Percentiles rank a stretch among this genome's conserved stretches.
Evolutionary conservation across 257 asterid species (phyloP).

Genomic region (Nicotiana undulata): DNA sequence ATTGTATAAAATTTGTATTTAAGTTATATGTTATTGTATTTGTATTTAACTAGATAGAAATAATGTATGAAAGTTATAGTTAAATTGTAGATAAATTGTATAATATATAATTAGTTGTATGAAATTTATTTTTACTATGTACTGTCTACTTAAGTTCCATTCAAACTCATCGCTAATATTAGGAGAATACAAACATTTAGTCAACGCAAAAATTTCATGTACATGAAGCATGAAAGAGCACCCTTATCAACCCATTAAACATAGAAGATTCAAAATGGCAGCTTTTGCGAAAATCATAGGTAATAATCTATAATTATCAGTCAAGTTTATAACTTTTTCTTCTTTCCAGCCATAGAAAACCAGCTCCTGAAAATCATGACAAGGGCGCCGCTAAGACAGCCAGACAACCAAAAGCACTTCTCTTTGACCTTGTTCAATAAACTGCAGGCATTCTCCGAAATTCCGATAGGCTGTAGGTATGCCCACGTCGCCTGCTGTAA

Average conservation of each 20-base stretch:
- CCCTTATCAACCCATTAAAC: background rate
- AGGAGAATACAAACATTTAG: background rate
- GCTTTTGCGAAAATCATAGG: background rate
- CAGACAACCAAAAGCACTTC: constrained; percentile 24
- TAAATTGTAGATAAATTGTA: too few species aligned
- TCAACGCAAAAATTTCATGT: background rate
- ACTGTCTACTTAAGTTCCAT: too few species aligned
- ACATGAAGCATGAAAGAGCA: background rate
- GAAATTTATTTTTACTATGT: too few species aligned
- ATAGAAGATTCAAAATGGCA: background rate
- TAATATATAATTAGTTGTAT: too few species aligned
- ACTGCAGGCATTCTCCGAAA: constrained; percentile 19
- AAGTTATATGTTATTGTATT: too few species aligned
- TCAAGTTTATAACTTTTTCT: constrained; percentile 13
- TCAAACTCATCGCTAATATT: too few species aligned
- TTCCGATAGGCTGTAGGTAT: constrained; percentile 62
- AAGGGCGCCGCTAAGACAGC: constrained; percentile 46
- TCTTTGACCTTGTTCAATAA: constrained; percentile 13
- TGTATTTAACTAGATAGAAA: too few species aligned
- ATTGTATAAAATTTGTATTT: too few species aligned
- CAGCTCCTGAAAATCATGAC: constrained; percentile 22
- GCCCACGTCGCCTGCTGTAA: constrained; percentile 91
- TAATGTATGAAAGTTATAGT: too few species aligned
- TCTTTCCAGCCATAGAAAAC: background rate
- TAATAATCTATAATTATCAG: constrained; percentile 5